Base-by-base conservation (phyloP, 768 basidiomycete genomes). In the Suillus paluster region DNA sequence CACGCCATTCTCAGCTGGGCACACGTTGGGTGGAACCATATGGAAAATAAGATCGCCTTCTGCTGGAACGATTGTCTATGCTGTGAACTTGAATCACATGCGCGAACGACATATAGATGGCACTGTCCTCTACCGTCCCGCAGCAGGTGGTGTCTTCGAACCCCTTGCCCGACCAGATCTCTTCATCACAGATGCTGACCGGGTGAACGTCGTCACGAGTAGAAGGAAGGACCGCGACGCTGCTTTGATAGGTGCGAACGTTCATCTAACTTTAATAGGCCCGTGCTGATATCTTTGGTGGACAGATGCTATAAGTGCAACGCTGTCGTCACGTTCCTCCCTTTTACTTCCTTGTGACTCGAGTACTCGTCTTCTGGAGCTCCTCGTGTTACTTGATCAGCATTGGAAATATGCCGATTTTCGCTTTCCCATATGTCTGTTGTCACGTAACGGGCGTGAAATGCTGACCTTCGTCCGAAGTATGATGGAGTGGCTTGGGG, bases 41-140 rank as follows among this genome's bases (percentile, higher is more conserved):
- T 99, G 95, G 95, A 98, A 98, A 72, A 91, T 99, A 64, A 89
- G 97, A n/a, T 98, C 96, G 0, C 95, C 97, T 2, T 95, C 95
- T 0, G 93, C 94, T 12, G 97, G 96, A 4, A 98, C 97, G 4
- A 90, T 99, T 38, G 80, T 99, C 27, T 98, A 99, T 72, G 95
- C 95, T 10, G 93, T 98, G 19, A 86, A 95, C 67, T 82, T 98
- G 80, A 99, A 99, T 73, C 97, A 99, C 74, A 96, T 94, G 85
- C 86, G 87, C 58, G 97, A 99, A 73, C 86, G 96, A 39, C 97
- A 98, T 78, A 81, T 99, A 34, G 95, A 99, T 66, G 95, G 95
- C 39, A 96, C 96, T 1, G 90, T 97, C 2, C 84, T 97, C 41
- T 85, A 94, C 68, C 84, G 89, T 39, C 83, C 87, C 42, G 82